Conservation (phyloP, 495 filamentous ascomycete genomes). For the Penicillium robsamsonii region DNA sequence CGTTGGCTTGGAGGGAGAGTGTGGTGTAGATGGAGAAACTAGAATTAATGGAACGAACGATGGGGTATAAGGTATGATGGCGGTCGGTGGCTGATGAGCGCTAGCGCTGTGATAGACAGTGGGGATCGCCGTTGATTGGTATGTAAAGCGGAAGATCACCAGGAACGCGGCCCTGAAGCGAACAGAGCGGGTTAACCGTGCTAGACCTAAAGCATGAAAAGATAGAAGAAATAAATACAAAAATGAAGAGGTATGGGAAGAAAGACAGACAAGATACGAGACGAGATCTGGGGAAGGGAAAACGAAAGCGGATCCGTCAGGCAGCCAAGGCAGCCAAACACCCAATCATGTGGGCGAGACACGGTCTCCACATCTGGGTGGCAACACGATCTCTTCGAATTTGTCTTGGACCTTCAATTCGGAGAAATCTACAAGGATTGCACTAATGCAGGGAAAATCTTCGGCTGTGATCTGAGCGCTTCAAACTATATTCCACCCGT, state of each 20-base stretch:
- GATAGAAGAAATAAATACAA: conserved; percentile 5
- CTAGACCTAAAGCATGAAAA: not conserved
- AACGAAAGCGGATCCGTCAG: conserved; percentile 8
- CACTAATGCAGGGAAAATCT: conserved; percentile 7
- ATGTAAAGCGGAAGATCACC: conserved; percentile 18
- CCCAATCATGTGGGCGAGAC: conserved; percentile 16
- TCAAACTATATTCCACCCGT: not conserved
- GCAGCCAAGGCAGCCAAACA: conserved; percentile 16
- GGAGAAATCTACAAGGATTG: not conserved
- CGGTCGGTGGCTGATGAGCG: conserved; percentile 20
- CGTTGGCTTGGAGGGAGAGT: conserved; percentile 3
- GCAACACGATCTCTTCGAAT: conserved; percentile 3
- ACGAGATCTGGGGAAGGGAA: conserved; percentile 10
- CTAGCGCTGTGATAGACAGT: conserved; percentile 18
- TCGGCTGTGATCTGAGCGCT: not conserved
- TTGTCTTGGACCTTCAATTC: not conserved
- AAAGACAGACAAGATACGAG: conserved; percentile 12
- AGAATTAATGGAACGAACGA: conserved; percentile 18
- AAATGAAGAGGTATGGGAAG: conserved; percentile 11
- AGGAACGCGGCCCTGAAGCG: conserved; percentile 12
- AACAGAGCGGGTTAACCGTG: not conserved
- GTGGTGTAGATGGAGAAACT: conserved; percentile 4
- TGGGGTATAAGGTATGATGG: conserved; percentile 20
- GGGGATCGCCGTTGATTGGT: conserved; percentile 23
- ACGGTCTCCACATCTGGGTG: conserved; percentile 5